Evolutionary conservation across 805 yeast species (phyloP).

Genomic region (Saccharomycopsis amapae): DNA sequence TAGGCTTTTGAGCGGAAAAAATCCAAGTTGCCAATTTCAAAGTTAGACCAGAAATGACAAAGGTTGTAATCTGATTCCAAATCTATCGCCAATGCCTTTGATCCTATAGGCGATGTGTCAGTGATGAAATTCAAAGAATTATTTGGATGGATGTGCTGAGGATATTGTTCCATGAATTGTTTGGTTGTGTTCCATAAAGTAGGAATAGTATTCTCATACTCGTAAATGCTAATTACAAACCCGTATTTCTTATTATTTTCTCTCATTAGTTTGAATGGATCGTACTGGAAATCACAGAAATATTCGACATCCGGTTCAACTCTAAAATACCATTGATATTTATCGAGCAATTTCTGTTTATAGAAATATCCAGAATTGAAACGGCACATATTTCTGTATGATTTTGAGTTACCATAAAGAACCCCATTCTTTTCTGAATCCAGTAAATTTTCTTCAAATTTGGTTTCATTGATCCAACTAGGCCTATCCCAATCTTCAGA

Average conservation of each 20-base stretch:
- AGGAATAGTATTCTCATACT: constrained; percentile 78
- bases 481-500: constrained; percentile 76
- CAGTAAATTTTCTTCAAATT: constrained; percentile 40
- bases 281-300: constrained; percentile 82
- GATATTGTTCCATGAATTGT: constrained; percentile 53
- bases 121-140: constrained; percentile 53
- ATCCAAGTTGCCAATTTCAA: constrained; percentile 66
- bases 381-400: constrained; percentile 91
- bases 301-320: constrained; percentile 91
- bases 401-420: constrained; percentile 56
- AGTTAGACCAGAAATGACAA: constrained; percentile 86
- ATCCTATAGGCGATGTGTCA: constrained; percentile 41
- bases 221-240: constrained; percentile 76
- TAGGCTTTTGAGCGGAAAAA: constrained; percentile 66
- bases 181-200: constrained; percentile 72
- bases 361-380: constrained; percentile 89
- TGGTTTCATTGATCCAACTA: constrained; percentile 52
- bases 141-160: constrained; percentile 56
- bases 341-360: constrained; percentile 60
- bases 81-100: constrained; percentile 36
- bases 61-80: constrained; percentile 57
- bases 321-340: constrained; percentile 88
- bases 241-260: constrained; percentile 76
- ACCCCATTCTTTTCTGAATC: constrained; percentile 41
- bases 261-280: constrained; percentile 77